Base-by-base conservation (phyloP, 495 filamentous ascomycete genomes). In the Alectoria sarmentosa region DNA sequence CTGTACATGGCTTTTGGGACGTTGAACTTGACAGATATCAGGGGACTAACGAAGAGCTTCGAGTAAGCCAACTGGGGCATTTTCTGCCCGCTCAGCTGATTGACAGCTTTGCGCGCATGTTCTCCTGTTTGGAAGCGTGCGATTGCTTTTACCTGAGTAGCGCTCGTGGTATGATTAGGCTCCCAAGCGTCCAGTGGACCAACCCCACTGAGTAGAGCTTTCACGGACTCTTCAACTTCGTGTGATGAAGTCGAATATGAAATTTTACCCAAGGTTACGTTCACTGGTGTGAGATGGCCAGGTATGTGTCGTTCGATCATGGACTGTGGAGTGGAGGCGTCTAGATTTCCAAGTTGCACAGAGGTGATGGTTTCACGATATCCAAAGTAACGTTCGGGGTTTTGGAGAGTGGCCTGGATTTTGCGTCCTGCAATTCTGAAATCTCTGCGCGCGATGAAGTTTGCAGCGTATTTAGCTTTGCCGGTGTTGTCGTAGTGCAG, bases 11-110 rank as follows among this genome's bases (percentile, higher is more conserved):
- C 61, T 3, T 44, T 62, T 4, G 59, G 55, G 19, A 78, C 69
- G 48, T 74, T 75, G 62, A 78, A 76, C 37, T 71, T 75, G 13
- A 75, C 72, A 0, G 73, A 74, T 32, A 73, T 64, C 17, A 77
- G 65, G 17, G 72, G 67, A 17, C 65, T 66, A 9, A 73, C 60
- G 19, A 73, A 72, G n/a, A 79, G 68, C 21, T 65, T 75, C 1
- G 65, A 68, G 13, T 60, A 71, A 7, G 6, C 38, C 10, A 59
- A 23, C 11, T 30, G 15, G 13, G 46, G 52, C 23, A 49, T 26
- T 32, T 44, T 44, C 19, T n/a, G 41, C 63, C 30, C 28, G 15
- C 32, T 60, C 28, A 60, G 41, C 23, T 54, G 38, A 32, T 48
- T 21, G 19, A 42, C 49, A 19, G 52, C 62, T 32, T n/a, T 58